Percentiles rank a stretch among this genome's conserved stretches.
These are phyloP conservation scores for Cryptosporidium sp. DNA, from an alignment of 169 alveolate genomes.

Conservation along the genomic window DNA sequence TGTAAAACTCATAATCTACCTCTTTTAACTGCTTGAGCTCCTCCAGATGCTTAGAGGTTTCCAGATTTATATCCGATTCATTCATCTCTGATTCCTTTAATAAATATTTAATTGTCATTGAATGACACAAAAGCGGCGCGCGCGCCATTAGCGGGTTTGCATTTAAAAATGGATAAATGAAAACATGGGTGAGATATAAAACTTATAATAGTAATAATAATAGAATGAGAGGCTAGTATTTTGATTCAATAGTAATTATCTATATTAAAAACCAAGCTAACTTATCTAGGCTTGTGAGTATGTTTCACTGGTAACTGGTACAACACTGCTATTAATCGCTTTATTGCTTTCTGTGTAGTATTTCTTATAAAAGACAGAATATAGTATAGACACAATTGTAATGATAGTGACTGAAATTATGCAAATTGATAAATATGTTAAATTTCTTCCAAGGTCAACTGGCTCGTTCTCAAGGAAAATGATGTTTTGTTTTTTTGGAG, in stretches of 20 bases:
- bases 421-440: slow-evolving; percentile 11
- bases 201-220: not conserved
- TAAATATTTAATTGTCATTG: slow-evolving; percentile 1
- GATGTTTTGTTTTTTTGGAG: not conserved
- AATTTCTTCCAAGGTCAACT: not conserved
- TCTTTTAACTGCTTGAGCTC: slow-evolving; percentile 51
- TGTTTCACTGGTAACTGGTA: not conserved
- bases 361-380: slow-evolving; percentile 1
- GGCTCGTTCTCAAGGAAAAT: not conserved
- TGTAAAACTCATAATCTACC: slow-evolving; percentile 37
- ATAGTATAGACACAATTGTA: slow-evolving; percentile 7
- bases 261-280: not conserved
- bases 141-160: not conserved
- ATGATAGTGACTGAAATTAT: slow-evolving; percentile 4
- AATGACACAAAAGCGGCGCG: not conserved
- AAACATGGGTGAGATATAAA: too few species aligned
- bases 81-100: not conserved
- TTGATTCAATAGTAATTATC: not conserved
- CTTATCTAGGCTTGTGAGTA: not conserved
- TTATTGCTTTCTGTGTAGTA: not conserved
- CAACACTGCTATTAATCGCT: not conserved
- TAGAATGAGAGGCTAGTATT: not conserved
- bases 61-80: slow-evolving; percentile 12
- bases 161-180: not conserved
- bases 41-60: not conserved